These are phyloP conservation scores for Gymnopus androsaceus DNA, from an alignment of 1,284 basidiomycete species.

Conservation along the genomic window DNA sequence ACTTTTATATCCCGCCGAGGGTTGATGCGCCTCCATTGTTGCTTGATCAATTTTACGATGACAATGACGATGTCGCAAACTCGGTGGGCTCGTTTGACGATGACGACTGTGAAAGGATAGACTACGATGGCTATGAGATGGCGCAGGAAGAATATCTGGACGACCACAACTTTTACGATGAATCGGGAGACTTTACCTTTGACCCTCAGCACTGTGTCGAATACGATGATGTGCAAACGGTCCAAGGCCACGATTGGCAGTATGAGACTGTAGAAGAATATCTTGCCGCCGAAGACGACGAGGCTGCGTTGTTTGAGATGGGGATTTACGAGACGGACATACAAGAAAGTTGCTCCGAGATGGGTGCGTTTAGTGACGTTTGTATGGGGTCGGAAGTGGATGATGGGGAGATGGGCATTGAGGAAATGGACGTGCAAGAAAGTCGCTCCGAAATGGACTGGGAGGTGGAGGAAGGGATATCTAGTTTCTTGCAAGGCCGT, in stretches of 20 bases:
- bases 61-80: not conserved
- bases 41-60: not conserved
- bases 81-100: not conserved
- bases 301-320: not conserved
- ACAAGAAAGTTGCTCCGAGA: not conserved
- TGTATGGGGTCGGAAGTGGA: too few species aligned
- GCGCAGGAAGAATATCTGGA: not conserved
- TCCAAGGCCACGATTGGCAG: not conserved
- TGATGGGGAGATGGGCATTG: too few species aligned
- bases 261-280: too few species aligned
- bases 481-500: slow-evolving; percentile 46
- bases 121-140: not conserved
- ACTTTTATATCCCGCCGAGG: slow-evolving; percentile 4
- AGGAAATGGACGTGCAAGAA: not conserved
- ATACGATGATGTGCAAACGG: not conserved
- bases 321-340: not conserved
- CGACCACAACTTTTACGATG: not conserved
- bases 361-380: too few species aligned
- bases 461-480: slow-evolving; percentile 3
- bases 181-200: not conserved
- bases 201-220: not conserved
- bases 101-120: not conserved
- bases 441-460: not conserved
- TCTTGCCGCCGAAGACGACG: too few species aligned
- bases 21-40: slow-evolving; percentile 2